Base-by-base conservation (phyloP, 345 rosid genomes). In the Theobroma cacao region DNA sequence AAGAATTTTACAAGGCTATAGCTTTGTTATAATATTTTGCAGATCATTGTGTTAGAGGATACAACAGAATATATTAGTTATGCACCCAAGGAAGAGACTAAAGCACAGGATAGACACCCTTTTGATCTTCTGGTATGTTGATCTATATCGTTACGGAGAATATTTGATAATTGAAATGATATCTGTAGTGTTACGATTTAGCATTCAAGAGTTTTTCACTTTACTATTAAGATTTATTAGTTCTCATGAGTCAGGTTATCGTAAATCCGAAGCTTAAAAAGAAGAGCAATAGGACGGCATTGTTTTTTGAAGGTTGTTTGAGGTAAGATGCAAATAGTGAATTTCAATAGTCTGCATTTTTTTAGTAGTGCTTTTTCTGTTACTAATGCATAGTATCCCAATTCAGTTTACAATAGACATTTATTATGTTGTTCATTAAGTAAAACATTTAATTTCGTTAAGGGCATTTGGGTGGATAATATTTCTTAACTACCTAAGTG, bases 41-140 rank as follows among this genome's bases (percentile, higher is more conserved):
- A 95, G 98, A 91, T 95, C 40, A 88, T 93, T 67, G 98, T 91
- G 18, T 82, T 95, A 86, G 99, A 95, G 89, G 99, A 95, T 84
- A 93, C 94, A 58, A 72, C 64, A 56, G 98, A 93, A 79, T 95
- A 89, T 78, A 90, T 95, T 58, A 81, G 97, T 78, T 93, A 93
- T 84, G 90, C 89, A 55, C 90, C 95, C 11, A 92, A 91, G 82
- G 93, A 89, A 50, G 98, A 91, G 83, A 86, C 45, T 58, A 79
- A 84, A 82, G 93, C 90, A 36, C 96, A 90, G 81, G 89, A 95
- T 41, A 90, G 97, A 38, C 90, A 80, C 24, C 75, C 96, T 53
- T 95, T 95, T 80, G 92, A 95, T 86, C 96, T 95, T 75, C 82
- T 87, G 94, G 97, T 93, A 91, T 82, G 89, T 73, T 74, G 30